Base-by-base conservation (phyloP, 257 asterid genomes). In the Solanum sitiens region DNA sequence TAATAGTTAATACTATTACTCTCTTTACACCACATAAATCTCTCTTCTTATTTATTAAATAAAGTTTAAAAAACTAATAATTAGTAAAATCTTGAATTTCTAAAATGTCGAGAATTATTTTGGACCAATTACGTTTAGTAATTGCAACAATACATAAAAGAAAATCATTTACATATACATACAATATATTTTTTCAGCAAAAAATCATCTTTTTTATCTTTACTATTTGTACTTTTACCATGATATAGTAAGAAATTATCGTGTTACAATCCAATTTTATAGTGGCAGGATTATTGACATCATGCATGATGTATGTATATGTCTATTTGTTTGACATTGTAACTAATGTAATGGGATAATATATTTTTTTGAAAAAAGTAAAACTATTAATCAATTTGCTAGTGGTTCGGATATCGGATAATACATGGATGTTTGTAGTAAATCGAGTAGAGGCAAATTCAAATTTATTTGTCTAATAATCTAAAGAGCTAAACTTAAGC, bases 401-500 rank as follows among this genome's bases (percentile, higher is more conserved):
- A 25, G 39, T 77, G 63, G 40, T 44, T 77, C 10, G 27, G 14
- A 77, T 32, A 23, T 20, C 7, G 16, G 7, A 12, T 68, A 68
- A 47, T 47, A 47, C 59, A 47, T 47, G 20, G 15, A 50, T 50
- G 61, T 3, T 16, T 40, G 61, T 76, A 42, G 83, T 40, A 40
- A 76, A 42, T 76, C 2, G 37, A 76, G 39, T 76, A 27, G 37
- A 40, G 65, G 32, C 13, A 1, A 42, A 25, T 45, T 15, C 40
- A 44, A 45, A 56, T 45, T 79, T 16, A 79, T 79, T 45, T 45
- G 40, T 45, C 67, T 47, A 47, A 47, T 79, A 16, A n/a, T 50
- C 8, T 50, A 15, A 50, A 50, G 83, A 27, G 61, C 91, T 59
- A 65, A 87, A 89, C 92, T 87, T 89, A 14, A 88, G 91, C 88